Conservation (phyloP, 495 filamentous ascomycete genomes). For the Polyplosphaeria fusca region DNA sequence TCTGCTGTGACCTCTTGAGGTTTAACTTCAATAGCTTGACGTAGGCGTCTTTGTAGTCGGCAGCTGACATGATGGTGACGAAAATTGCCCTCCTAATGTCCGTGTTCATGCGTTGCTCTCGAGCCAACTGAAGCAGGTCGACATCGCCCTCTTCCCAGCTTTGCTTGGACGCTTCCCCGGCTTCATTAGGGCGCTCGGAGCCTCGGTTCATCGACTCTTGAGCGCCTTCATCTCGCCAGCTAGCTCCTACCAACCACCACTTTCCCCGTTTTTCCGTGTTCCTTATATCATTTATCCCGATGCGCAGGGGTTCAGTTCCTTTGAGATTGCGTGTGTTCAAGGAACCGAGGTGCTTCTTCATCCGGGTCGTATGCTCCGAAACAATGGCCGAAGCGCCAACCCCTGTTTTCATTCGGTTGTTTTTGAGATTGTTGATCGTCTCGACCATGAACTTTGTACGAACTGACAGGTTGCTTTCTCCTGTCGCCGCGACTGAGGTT, state of each 20-base stretch:
- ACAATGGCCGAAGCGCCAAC: slow-evolving; percentile 58
- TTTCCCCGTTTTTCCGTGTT: slow-evolving; percentile 84
- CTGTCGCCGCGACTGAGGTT: slow-evolving; percentile 60
- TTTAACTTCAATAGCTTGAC: slow-evolving; percentile 72
- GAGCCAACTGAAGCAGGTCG: slow-evolving; percentile 72
- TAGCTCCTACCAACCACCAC: slow-evolving; percentile 97
- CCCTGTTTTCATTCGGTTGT: slow-evolving; percentile 81
- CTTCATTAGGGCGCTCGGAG: slow-evolving; percentile 6
- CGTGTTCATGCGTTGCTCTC: slow-evolving; percentile 89
- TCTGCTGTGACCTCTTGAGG: slow-evolving; percentile 79
- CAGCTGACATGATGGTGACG: slow-evolving; percentile 80
- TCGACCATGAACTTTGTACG: slow-evolving; percentile 98
- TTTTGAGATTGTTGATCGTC: slow-evolving; percentile 88
- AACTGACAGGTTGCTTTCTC: slow-evolving; percentile 71
- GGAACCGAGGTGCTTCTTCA: slow-evolving; percentile 77
- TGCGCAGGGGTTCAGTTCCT: slow-evolving; percentile 74
- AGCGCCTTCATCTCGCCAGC: slow-evolving; percentile 56
- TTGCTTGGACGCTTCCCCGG: neutral
- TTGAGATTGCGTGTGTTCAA: slow-evolving; percentile 66
- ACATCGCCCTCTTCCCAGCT: slow-evolving; percentile 51
- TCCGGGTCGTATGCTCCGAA: slow-evolving; percentile 73
- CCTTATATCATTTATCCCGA: slow-evolving; percentile 75
- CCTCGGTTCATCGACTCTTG: neutral
- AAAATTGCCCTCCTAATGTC: slow-evolving; percentile 91
- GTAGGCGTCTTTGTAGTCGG: slow-evolving; percentile 80